Base-by-base conservation (phyloP, 495 filamentous ascomycete genomes). In the Talaromyces trachyspermus region DNA sequence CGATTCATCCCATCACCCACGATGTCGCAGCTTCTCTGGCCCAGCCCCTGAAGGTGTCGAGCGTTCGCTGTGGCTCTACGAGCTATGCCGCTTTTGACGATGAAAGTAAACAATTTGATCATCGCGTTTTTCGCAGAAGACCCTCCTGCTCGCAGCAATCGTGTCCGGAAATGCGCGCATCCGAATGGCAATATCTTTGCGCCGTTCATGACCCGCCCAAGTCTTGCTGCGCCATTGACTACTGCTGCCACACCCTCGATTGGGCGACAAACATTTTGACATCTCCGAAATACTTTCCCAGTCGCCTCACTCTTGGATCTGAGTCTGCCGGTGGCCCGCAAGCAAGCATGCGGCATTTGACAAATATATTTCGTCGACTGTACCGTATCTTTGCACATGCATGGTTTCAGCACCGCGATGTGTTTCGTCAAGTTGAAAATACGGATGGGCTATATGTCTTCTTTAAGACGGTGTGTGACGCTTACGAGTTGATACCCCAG, bases 161-260 rank as follows among this genome's bases (percentile, higher is more conserved):
- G 3, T 98, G 92, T 59, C 87, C 89, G 24, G 94, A 98, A 64
- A 98, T 98, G 92, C 89, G 94, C 52, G 92, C 94, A 2, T 86
- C 82, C 40, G 92, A 98, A 70, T 98, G 92, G 92, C 92, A 98
- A 64, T 98, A 96, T 58, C 81, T 98, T 51, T 98, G 92, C 71
- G 92, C 92, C 30, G 94, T 97, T 0, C 94, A 97, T 63, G 91
- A 96, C 49, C 79, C 86, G 18, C 92, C 92, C 20, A 95, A 97
- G 66, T 78, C 79, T 51, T 98, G 92, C 72, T 95, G 90, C 62
- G 92, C 92, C 2, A 95, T 98, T 58, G 92, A 98, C 63, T 98
- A 98, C 64, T 96, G 88, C 74, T 95, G 89, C 62, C 92, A 98
- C 61, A 98, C 92, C 0, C 81, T 98, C 33, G 92, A 98, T 66